A percentile compares a stretch with the other conserved stretches of the same genome.
Conservation (phyloP, 768 basidiomycete genomes). For the Termitomyces sp. region DNA sequence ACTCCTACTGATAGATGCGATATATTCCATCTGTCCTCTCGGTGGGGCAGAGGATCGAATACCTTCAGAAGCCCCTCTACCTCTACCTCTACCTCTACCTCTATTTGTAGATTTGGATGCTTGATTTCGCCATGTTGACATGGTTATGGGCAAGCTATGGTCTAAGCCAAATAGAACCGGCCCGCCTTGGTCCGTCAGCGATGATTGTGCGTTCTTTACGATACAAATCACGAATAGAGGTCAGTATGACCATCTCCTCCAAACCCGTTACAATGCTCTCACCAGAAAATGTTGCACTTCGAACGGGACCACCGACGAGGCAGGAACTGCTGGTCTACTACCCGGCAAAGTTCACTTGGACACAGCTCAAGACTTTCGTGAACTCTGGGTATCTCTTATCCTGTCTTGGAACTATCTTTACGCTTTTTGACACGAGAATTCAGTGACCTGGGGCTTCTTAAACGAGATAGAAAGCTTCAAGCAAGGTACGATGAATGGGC, state of each 20-base stretch:
- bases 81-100: constrained; percentile 8
- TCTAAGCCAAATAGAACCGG: not conserved
- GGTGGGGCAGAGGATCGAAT: not conserved
- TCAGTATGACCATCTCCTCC: constrained; percentile 6
- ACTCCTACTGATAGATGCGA: constrained; percentile 72
- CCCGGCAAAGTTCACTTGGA: constrained; percentile 73
- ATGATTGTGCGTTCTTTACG: not conserved
- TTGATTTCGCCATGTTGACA: constrained; percentile 12
- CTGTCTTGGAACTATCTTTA: not conserved
- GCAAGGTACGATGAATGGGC: constrained; percentile 58
- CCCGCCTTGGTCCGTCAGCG: not conserved
- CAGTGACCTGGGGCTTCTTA: constrained; percentile 77
- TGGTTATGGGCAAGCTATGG: not conserved
- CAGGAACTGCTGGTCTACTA: constrained; percentile 65
- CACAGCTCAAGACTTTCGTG: constrained; percentile 68
- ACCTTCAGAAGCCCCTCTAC: not conserved
- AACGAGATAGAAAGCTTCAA: constrained; percentile 68
- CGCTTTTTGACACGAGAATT: not conserved
- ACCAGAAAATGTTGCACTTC: constrained; percentile 28
- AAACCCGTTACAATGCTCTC: constrained; percentile 4
- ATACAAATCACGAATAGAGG: not conserved
- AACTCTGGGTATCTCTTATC: constrained; percentile 57
- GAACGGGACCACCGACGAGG: constrained; percentile 60
- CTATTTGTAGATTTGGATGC: constrained; percentile 1
- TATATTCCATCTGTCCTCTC: constrained; percentile 48